These are phyloP conservation scores for Ceratocystis eucalypticola DNA, from an alignment of 2,329 filamentous ascomycete genomes.

Conservation along the genomic window DNA sequence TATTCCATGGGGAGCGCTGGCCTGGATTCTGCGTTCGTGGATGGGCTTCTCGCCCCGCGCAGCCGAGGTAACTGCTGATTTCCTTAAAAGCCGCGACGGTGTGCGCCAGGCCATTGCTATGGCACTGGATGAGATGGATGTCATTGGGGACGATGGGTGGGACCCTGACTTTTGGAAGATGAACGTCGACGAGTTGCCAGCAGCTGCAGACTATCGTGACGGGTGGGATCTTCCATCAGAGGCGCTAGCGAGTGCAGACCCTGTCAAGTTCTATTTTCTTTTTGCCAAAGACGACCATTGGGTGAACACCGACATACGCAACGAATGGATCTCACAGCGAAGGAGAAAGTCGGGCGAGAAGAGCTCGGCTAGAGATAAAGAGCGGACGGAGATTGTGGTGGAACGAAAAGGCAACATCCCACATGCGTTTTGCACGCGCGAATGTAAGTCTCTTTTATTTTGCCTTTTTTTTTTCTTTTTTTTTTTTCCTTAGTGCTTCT, in stretches of 20 bases:
- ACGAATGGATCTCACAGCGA: conserved; percentile 37
- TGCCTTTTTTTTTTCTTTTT: neutral
- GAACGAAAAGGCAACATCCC: conserved; percentile 40
- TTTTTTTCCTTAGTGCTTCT: neutral
- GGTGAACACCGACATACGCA: conserved; percentile 43
- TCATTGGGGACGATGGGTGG: conserved; percentile 47
- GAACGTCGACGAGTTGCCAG: conserved; percentile 14
- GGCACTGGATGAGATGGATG: conserved; percentile 46
- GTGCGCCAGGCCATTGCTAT: conserved; percentile 47
- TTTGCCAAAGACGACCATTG: conserved; percentile 49
- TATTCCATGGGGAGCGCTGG: conserved; percentile 30
- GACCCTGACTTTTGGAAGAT: conserved; percentile 43
- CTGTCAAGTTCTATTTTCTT: conserved; percentile 42
- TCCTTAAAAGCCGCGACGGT: conserved; percentile 43
- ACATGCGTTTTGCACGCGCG: conserved; percentile 44
- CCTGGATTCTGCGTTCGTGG: conserved; percentile 31
- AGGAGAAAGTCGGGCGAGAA: conserved; percentile 8
- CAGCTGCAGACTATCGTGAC: conserved; percentile 4
- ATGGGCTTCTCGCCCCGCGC: conserved; percentile 37
- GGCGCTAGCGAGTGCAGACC: conserved; percentile 22
- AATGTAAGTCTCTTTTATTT: conserved; percentile 25
- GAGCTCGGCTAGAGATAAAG: conserved; percentile 22
- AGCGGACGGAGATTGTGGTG: conserved; percentile 37
- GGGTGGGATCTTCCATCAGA: neutral
- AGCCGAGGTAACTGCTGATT: conserved; percentile 37